Evolutionary conservation across 352 stramenopile genomes (phyloP), one percentile per base, ranked within the genome.

Genomic region (Thalassiosira delicatula): DNA sequence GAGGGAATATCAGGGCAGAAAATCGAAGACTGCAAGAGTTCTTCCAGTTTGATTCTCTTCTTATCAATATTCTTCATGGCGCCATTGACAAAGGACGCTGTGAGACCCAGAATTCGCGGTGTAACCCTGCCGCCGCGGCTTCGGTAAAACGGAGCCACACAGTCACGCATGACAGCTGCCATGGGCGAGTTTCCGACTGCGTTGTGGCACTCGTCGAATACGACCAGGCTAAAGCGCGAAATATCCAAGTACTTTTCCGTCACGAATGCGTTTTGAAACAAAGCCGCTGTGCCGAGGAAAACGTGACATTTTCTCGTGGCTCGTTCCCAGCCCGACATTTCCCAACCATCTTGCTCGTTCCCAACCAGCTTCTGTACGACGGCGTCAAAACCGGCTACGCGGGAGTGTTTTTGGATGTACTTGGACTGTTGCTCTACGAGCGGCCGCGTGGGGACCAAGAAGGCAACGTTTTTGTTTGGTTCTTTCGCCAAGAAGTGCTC

Each of bases 131-230:
- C 9, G 19, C 61, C 61, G 11, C 59, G 21, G 9, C 8, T 17
- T 62, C 23, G 40, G 33, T 62, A 29, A n/a, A n/a, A n/a, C n/a
- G 65, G 65, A 30, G 42, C 49, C 0, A 62, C 46, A 4, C 19
- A 29, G 30, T 62, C 44, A 27, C 65, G 60, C 65, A 73, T 62
- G 9, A 73, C 42, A 27, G 42, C 33, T 21, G 61, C 61, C 61
- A 70, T 70, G 29, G 61, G 61, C 17, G 61, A 54, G 37, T 57
- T 70, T 21, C 61, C 61, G 29, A 19, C 12, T 21, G 30, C 32
- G 11, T 70, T 70, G 61, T 70, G 61, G 40, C 61, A 70, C 35
- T 70, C 61, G 51, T 70, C 61, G n/a, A 70, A 70, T 11, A 70
- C 40, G 32, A 70, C 25, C 3, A 70, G 37, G n/a, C 35, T 57